phyloP scores from a whole-genome alignment of 2,329 filamentous ascomycete genomes.

The Aaosphaeria arxii region DNA sequence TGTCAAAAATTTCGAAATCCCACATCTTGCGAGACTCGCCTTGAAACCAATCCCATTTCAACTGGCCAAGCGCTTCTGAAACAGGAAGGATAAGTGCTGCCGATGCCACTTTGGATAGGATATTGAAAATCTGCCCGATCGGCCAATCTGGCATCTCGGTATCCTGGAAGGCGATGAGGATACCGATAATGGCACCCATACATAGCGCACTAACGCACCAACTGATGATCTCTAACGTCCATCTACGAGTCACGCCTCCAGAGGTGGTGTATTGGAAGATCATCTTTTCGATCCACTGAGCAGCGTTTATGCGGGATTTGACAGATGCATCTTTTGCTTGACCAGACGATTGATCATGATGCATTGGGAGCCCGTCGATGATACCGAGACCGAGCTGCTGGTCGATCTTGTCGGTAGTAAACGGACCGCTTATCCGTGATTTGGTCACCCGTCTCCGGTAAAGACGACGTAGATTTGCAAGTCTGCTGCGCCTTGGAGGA shows the following conservation, averaged over 20 bases:
- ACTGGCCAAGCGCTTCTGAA: constrained; percentile 15
- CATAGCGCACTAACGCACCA: constrained; percentile 1
- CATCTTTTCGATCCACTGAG: constrained; percentile 2
- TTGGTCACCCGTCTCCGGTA: too few species aligned
- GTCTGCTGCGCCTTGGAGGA: too few species aligned
- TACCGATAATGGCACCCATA: constrained; percentile 1
- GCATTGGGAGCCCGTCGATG: too few species aligned
- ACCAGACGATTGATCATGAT: too few species aligned
- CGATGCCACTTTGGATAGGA: constrained; percentile 10
- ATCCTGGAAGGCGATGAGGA: background rate
- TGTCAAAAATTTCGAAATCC: constrained; percentile 24
- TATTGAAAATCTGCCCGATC: background rate
- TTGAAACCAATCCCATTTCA: constrained; percentile 20
- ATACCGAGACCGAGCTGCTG: too few species aligned
- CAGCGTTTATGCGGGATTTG: background rate
- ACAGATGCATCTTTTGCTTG: too few species aligned
- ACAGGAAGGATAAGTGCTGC: constrained; percentile 12
- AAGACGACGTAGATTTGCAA: too few species aligned
- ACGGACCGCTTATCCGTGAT: too few species aligned
- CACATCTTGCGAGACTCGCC: constrained; percentile 8
- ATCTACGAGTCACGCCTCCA: background rate
- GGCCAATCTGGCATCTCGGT: background rate
- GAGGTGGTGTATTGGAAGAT: background rate
- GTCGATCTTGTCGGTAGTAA: too few species aligned
- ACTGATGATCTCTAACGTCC: constrained; percentile 2